Evolutionary conservation across 192 early-diverging fungal genomes (phyloP).

Genomic region (Backusella westeae): DNA sequence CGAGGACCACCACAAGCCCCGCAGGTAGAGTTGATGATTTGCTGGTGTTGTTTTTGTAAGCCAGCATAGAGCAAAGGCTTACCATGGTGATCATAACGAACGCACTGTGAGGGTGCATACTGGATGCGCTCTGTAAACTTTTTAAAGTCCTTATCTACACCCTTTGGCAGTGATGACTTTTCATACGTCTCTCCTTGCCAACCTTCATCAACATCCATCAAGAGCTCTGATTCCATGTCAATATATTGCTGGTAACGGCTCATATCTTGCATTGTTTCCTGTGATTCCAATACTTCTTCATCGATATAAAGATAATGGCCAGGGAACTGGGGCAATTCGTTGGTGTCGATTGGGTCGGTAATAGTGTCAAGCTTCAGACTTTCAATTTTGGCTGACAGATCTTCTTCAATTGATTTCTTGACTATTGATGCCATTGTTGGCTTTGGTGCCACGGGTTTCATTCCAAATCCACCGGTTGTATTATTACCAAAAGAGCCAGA

Average conservation of each 20-base stretch:
- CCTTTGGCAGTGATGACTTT: conserved; percentile 62
- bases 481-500: neutral
- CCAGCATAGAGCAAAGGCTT: conserved; percentile 62
- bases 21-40: conserved; percentile 50
- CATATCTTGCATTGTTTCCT: conserved; percentile 36
- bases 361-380: neutral
- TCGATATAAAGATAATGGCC: conserved; percentile 53
- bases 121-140: conserved; percentile 71
- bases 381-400: neutral
- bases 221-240: conserved; percentile 36
- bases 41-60: conserved; percentile 9
- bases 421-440: neutral
- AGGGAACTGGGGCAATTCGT: conserved; percentile 30
- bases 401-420: neutral
- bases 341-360: neutral
- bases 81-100: conserved; percentile 76
- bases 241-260: conserved; percentile 44
- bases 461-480: neutral
- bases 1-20: conserved; percentile 61
- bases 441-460: neutral
- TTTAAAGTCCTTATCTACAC: conserved; percentile 79
- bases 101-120: conserved; percentile 79
- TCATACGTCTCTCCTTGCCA: conserved; percentile 89
- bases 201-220: conserved; percentile 33
- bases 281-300: conserved; percentile 41